Evolutionary conservation across 2,329 filamentous ascomycete species (phyloP), one percentile per base, ranked within the genome.

Genomic region (Fusarium annulatum): DNA sequence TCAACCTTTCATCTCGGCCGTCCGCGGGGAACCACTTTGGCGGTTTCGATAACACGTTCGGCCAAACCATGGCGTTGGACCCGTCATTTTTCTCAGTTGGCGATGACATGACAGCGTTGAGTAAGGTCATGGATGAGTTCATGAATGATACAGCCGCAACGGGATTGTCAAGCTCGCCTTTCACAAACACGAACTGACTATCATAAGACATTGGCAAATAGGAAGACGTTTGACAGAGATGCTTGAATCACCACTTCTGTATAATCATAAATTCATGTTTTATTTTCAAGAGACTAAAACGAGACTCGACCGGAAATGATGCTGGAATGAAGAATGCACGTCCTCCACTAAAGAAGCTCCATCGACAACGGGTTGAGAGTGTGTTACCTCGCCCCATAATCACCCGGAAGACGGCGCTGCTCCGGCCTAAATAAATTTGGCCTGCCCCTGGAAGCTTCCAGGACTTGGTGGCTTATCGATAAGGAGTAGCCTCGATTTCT

Each of bases 11-110:
- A 28, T 45, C 39, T 23, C n/a, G 43, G n/a, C 9, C 33, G n/a
- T 30, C 46, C 10, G 45, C 30, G 9, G 41, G 26, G 12, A 42
- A 38, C 15, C 39, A 30, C 12, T 48, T 71, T 19, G 61, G 53
- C 26, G 30, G 28, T 21, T 75, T 66, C 33, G 61, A 64, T 52
- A 66, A 58, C 21, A 66, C 36, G 5, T 71, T 58, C 18, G 67
- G 57, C 14, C 72, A 75, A 43, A 53, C 49, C 18, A 64, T 75
- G 55, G 48, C 63, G 18, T 39, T 73, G 10, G 69, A 75, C n/a
- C 48, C 63, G 14, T 67, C 52, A 15, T 65, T 75, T 16, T 36
- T 67, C 59, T 30, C 53, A 11, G 33, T 57, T 23, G 46, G 51
- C 14, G 56, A 69, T n/a, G 58, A 63, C 12, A 41, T 65, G 59